Conservation (phyloP, 805 yeast genomes). For the Suhomyces prunicola region DNA sequence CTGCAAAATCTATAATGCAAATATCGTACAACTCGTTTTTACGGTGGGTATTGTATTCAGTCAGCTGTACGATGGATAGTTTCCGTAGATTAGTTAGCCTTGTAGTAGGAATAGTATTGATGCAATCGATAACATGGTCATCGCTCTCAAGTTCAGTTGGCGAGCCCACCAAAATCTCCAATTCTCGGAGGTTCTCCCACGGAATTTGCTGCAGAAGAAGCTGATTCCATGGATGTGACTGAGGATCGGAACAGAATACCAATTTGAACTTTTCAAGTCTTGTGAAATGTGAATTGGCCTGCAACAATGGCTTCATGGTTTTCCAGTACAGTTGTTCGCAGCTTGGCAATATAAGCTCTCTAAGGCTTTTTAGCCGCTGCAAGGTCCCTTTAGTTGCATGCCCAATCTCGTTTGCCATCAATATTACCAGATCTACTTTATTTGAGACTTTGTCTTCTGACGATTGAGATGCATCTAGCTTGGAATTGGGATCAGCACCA, state of each 20-base stretch:
- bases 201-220: constrained; percentile 15
- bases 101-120: constrained; percentile 31
- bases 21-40: constrained; percentile 40
- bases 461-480: background rate
- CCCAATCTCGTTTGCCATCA: background rate
- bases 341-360: constrained; percentile 16
- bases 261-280: constrained; percentile 22
- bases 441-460: background rate
- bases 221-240: constrained; percentile 3
- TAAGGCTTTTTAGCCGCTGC: constrained; percentile 1
- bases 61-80: constrained; percentile 34
- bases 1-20: constrained; percentile 42
- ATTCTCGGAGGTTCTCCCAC: constrained; percentile 24
- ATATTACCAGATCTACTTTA: background rate
- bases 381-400: background rate
- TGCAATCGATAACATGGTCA: constrained; percentile 45
- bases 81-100: constrained; percentile 30
- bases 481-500: background rate
- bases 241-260: constrained; percentile 17
- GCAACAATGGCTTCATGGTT: constrained; percentile 8
- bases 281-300: background rate
- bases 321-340: constrained; percentile 14
- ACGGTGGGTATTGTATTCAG: constrained; percentile 31
- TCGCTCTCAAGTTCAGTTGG: constrained; percentile 38
- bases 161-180: constrained; percentile 51